Base-by-base conservation (phyloP, 306 rosid genomes). In the Glycine tomentella region DNA sequence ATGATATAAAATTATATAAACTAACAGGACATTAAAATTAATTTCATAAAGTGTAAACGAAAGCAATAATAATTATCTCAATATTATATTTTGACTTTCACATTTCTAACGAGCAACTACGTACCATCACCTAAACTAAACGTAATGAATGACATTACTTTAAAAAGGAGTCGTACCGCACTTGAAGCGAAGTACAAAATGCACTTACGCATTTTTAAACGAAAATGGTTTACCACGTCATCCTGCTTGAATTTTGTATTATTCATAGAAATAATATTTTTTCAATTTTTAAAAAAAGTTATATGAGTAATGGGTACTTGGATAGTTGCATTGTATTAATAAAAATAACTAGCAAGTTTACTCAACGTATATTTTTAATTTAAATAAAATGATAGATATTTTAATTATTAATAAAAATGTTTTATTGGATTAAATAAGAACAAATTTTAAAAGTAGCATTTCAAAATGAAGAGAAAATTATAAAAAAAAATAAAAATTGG, bases 171-270 rank as follows among this genome's bases (percentile, higher is more conserved):
- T 36, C 62, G 44, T 52, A 52, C 34, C 33, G 5, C 11, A 16
- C 17, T 52, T 0, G 15, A 78, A 52, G 45, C 56, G 2, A 78
- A 66, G 63, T 52, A 52, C 67, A 67, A 38, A 17, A 17, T 11
- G 34, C 53, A 40, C 31, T 78, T 16, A 50, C 8, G 4, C 66
- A n/a, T 50, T 50, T 63, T 17, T 15, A 62, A 50, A 57, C 8
- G 12, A 76, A 48, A 76, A 48, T 76, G 80, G 72, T 76, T 36
- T 46, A 0, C 50, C 71, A 48, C 48, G 57, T 76, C 61, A 46
- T 76, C 34, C 2, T 9, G 8, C 57, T 17, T 59, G 2, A 56
- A 11, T 56, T 56, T 12, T 49, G 10, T 10, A 49, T 20, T 20
- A 20, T 20, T 20, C 20, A 9, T 49, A 12, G 9, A 0, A 49